Percentiles rank a stretch among this genome's conserved stretches.
These are phyloP conservation scores for Dissophora globulifera DNA, from an alignment of 192 early-diverging fungal species.

Conservation along the genomic window DNA sequence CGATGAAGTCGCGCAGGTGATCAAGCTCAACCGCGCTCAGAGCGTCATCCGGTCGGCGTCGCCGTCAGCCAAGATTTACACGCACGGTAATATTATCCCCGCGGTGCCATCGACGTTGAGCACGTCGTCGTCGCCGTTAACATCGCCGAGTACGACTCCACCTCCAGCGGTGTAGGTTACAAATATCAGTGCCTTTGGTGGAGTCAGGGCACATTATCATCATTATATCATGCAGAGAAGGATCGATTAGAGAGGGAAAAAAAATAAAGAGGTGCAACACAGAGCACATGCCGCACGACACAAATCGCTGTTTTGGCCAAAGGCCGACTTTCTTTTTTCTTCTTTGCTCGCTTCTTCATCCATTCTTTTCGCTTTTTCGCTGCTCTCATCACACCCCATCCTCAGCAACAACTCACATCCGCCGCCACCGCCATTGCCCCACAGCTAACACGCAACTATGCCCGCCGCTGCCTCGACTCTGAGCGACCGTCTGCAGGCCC, in stretches of 20 bases:
- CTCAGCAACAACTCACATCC: not conserved
- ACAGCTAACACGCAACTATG: constrained; percentile 10
- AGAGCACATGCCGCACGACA: no score
- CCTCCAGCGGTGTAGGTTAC: no score
- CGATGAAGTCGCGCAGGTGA: constrained; percentile 40
- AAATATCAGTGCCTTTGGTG: no score
- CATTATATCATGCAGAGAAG: no score
- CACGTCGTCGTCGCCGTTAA: constrained; percentile 1
- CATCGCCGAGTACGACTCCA: not conserved
- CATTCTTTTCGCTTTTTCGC: not conserved
- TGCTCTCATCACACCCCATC: not conserved
- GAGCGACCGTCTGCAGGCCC: constrained; percentile 35
- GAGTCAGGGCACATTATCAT: no score
- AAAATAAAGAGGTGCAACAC: no score
- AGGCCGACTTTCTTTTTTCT: no score
- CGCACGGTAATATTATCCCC: constrained; percentile 38
- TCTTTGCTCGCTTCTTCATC: not conserved
- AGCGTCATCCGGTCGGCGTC: constrained; percentile 46
- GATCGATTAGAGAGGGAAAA: no score
- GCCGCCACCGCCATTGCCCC: not conserved
- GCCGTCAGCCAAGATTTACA: constrained; percentile 48
- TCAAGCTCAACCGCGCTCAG: constrained; percentile 37
- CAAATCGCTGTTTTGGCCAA: no score
- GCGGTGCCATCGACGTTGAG: constrained; percentile 21
- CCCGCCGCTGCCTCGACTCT: constrained; percentile 30